Percentiles rank a stretch among this genome's conserved stretches.
These are phyloP conservation scores for Aspergillus spinulosporus DNA, from an alignment of 2,329 filamentous ascomycete genomes.

Conservation along the genomic window DNA sequence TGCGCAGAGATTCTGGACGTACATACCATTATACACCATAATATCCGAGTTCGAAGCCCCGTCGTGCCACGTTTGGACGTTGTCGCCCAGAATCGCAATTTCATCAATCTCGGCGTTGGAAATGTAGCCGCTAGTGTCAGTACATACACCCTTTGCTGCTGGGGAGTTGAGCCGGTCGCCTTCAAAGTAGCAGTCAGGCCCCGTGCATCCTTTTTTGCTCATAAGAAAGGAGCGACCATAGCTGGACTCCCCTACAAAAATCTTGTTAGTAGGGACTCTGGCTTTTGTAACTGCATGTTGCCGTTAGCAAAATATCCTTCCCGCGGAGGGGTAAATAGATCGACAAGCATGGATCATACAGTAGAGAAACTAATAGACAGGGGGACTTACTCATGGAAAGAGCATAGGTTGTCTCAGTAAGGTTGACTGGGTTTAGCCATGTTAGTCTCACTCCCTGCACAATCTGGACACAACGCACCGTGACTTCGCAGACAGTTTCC, in stretches of 20 bases:
- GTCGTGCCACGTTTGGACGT: constrained; percentile 1
- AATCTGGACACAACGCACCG: neutral
- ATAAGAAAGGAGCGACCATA: constrained; percentile 42
- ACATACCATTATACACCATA: constrained; percentile 1
- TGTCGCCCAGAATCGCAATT: neutral
- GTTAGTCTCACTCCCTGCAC: neutral
- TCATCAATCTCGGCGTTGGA: neutral
- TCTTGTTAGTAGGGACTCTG: constrained; percentile 34
- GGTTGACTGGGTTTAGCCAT: neutral
- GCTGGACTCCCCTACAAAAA: constrained; percentile 37
- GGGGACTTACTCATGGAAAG: neutral
- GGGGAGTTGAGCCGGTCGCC: neutral
- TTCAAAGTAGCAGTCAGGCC: neutral
- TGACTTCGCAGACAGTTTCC: neutral
- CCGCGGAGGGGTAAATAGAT: neutral
- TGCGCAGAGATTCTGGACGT: neutral
- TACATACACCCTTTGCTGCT: neutral
- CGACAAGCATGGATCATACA: neutral
- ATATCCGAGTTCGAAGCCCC: neutral
- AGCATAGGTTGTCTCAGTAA: neutral
- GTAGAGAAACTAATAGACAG: constrained; percentile 13
- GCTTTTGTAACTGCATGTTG: constrained; percentile 35
- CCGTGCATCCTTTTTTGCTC: constrained; percentile 13
- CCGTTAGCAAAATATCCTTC: neutral
- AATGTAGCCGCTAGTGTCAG: neutral